Evolutionary conservation across 164 flowering plant species (phyloP).

Genomic region (Liquidambar formosana): DNA sequence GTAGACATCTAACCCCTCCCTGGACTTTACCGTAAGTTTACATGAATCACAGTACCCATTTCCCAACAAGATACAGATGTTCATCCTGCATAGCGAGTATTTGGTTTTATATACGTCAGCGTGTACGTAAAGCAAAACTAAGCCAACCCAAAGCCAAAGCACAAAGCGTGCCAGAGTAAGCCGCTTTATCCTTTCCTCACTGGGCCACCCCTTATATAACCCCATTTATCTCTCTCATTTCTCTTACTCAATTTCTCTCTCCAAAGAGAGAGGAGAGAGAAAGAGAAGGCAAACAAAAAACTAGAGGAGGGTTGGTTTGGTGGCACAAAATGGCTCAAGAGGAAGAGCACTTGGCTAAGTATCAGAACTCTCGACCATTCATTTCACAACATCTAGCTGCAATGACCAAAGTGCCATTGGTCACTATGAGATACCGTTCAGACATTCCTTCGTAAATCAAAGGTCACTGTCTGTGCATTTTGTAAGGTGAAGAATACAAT

Average conservation of each 20-base stretch:
- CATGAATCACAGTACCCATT: no score
- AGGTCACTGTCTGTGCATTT: slow-evolving; percentile 9
- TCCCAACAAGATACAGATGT: not conserved
- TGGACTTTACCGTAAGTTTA: no score
- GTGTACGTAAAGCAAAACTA: not conserved
- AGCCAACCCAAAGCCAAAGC: not conserved
- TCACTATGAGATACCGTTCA: not conserved
- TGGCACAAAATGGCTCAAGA: slow-evolving; percentile 1
- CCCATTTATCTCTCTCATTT: slow-evolving; percentile 2
- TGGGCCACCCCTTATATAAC: slow-evolving; percentile 11
- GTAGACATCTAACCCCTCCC: no score
- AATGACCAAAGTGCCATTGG: not conserved
- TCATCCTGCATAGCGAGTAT: not conserved
- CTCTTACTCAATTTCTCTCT: slow-evolving; percentile 8
- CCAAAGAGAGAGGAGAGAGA: not conserved
- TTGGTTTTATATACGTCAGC: not conserved
- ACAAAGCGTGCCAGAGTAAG: not conserved
- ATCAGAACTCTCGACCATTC: not conserved
- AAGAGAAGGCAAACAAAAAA: not conserved
- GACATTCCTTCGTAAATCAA: not conserved
- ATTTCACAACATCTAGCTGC: slow-evolving; percentile 4
- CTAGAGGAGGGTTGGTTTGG: not conserved
- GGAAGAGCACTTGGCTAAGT: not conserved
- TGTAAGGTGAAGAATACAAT: not conserved
- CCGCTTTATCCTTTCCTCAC: not conserved